These are phyloP conservation scores for Datura wrightii DNA, from an alignment of 257 asterid species.

Conservation along the genomic window DNA sequence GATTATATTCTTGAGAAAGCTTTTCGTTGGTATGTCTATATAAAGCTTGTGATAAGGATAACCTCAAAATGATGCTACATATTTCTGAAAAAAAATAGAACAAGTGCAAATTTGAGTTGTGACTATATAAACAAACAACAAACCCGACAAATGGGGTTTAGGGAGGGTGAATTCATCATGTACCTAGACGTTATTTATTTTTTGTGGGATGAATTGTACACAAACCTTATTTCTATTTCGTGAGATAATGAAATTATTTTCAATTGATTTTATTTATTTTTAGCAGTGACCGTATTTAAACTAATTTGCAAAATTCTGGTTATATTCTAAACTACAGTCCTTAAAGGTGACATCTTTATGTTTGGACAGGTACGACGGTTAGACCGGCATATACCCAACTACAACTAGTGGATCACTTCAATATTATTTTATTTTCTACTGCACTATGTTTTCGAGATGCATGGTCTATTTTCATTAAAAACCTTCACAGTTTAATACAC, in stretches of 20 bases:
- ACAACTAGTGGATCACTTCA: not conserved
- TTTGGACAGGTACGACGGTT: not conserved
- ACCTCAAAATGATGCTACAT: not conserved
- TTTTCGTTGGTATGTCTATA: not conserved
- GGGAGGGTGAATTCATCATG: no score
- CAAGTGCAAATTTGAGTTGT: not conserved
- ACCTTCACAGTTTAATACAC: not conserved
- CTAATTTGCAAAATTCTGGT: not conserved
- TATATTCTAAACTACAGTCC: not conserved
- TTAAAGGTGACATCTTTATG: not conserved
- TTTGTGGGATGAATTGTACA: no score
- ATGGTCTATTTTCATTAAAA: not conserved
- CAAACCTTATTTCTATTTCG: no score
- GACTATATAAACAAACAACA: not conserved
- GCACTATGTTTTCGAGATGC: not conserved
- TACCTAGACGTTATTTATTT: no score
- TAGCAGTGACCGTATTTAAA: not conserved
- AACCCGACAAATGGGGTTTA: no score
- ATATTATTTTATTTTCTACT: not conserved
- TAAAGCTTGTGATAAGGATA: not conserved
- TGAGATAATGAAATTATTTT: no score
- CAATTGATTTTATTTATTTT: no score
- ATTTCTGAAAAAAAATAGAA: not conserved
- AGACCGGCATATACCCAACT: not conserved
- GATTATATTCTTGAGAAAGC: not conserved